phyloP scores from a whole-genome alignment of 805 yeast species.

The Wickerhamomyces bisporus region DNA sequence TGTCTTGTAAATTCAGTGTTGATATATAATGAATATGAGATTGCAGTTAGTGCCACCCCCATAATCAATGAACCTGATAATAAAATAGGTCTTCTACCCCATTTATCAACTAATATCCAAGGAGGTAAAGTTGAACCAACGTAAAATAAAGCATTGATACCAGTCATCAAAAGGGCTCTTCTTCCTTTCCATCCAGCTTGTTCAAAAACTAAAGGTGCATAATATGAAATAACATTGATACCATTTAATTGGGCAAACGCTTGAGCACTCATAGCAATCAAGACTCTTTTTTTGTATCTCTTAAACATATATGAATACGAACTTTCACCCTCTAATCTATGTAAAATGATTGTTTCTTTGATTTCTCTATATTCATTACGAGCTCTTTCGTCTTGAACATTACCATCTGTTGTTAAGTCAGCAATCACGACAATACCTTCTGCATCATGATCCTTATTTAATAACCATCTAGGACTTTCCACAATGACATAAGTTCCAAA shows the following conservation, averaged over 20 bases:
- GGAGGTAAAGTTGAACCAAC: conserved; percentile 74
- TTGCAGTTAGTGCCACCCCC: conserved; percentile 64
- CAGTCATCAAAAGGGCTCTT: conserved; percentile 86
- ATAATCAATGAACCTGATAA: conserved; percentile 74
- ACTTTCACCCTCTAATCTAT: conserved; percentile 75
- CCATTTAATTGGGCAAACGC: conserved; percentile 93
- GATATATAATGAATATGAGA: conserved; percentile 55
- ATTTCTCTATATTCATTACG: conserved; percentile 71
- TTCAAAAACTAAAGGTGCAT: conserved; percentile 91
- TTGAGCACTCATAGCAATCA: conserved; percentile 87
- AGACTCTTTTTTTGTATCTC: conserved; percentile 68
- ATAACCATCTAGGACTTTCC: conserved; percentile 87
- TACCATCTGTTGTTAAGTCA: conserved; percentile 75
- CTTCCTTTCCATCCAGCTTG: conserved; percentile 94
- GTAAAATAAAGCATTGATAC: conserved; percentile 62
- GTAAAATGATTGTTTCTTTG: conserved; percentile 72
- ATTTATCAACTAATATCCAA: conserved; percentile 82
- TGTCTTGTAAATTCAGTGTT: conserved; percentile 53
- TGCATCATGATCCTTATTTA: conserved; percentile 71
- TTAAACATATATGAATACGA: conserved; percentile 72
- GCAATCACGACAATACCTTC: conserved; percentile 86
- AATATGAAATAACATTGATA: conserved; percentile 86
- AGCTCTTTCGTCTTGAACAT: conserved; percentile 64
- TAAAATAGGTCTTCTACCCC: conserved; percentile 89
- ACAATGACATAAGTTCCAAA: conserved; percentile 75